A percentile compares a stretch with the other conserved stretches of the same genome.
Conservation (phyloP, 2,329 filamentous ascomycete species). For the Eutypa lata region DNA sequence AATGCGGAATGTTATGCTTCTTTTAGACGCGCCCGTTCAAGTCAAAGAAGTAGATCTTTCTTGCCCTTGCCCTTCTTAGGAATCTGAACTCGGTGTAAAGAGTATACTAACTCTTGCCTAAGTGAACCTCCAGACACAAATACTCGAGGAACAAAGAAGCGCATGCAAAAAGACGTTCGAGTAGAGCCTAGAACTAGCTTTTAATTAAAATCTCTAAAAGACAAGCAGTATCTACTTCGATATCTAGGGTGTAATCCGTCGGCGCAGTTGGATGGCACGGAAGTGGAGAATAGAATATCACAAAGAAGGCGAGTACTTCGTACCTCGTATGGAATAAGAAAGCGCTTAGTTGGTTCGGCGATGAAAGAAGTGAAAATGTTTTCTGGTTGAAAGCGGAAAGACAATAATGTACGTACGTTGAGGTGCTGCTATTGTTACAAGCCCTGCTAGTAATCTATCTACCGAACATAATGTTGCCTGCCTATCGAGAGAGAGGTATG, state of each 20-base stretch:
- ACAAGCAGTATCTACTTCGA: too few species aligned
- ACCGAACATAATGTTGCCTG: too few species aligned
- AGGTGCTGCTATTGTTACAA: neutral
- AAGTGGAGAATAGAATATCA: neutral
- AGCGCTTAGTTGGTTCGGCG: neutral
- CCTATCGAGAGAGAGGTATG: too few species aligned
- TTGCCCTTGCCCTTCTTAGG: neutral
- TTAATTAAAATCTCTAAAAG: too few species aligned
- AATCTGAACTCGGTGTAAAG: neutral
- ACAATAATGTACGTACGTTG: neutral
- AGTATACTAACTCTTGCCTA: neutral
- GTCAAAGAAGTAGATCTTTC: conserved; percentile 1
- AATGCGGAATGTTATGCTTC: neutral
- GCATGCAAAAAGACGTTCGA: neutral
- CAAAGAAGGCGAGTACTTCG: neutral
- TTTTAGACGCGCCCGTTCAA: neutral
- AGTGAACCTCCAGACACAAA: neutral
- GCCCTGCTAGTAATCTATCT: too few species aligned
- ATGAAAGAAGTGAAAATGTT: neutral
- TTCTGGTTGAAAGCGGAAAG: neutral
- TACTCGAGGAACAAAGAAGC: neutral
- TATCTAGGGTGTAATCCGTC: neutral
- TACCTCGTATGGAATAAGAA: neutral
- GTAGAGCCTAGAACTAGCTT: neutral
- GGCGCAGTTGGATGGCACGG: neutral